A percentile compares a stretch with the other conserved stretches of the same genome.
Evolutionary conservation across 1,284 basidiomycete species (phyloP).

Genomic region (Ganoderma lingzhi): DNA sequence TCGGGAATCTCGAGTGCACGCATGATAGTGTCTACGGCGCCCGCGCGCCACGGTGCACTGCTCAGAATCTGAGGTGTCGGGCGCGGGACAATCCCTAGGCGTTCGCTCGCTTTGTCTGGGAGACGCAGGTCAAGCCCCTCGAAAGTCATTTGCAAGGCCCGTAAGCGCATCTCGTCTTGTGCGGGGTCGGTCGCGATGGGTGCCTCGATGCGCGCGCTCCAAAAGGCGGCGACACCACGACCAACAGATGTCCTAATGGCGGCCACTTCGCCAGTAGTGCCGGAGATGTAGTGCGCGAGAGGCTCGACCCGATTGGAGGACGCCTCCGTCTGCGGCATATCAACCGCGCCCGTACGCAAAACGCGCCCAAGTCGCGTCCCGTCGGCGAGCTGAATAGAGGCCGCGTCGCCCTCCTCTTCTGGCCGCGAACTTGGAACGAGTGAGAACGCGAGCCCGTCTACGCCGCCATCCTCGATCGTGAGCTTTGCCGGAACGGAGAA

Average conservation of each 20-base stretch:
- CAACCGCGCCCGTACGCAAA: slow-evolving; percentile 35
- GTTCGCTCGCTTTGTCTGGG: not conserved
- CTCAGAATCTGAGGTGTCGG: slow-evolving; percentile 63
- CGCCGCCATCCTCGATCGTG: slow-evolving; percentile 20
- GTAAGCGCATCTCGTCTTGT: slow-evolving; percentile 43
- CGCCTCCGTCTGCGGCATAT: slow-evolving; percentile 39
- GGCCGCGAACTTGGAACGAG: slow-evolving; percentile 39
- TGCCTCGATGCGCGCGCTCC: slow-evolving; percentile 72
- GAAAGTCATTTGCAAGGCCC: slow-evolving; percentile 53
- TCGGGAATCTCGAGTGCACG: slow-evolving; percentile 45
- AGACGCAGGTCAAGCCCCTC: slow-evolving; percentile 52
- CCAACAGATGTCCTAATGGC: slow-evolving; percentile 60
- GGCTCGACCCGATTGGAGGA: slow-evolving; percentile 36
- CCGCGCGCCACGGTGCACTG: slow-evolving; percentile 24
- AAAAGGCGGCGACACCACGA: slow-evolving; percentile 65
- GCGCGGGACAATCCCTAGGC: slow-evolving; percentile 16
- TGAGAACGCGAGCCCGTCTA: slow-evolving; percentile 25
- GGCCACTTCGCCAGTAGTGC: slow-evolving; percentile 48
- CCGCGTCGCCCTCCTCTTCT: not conserved
- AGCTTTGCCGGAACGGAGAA: slow-evolving; percentile 4
- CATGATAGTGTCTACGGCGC: slow-evolving; percentile 30
- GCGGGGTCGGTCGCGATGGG: slow-evolving; percentile 51
- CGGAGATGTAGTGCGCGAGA: slow-evolving; percentile 45
- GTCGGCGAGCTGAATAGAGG: slow-evolving; percentile 3
- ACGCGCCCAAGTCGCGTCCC: slow-evolving; percentile 30